Base-by-base conservation (phyloP, 495 filamentous ascomycete species). In the Penicillium lagena region DNA sequence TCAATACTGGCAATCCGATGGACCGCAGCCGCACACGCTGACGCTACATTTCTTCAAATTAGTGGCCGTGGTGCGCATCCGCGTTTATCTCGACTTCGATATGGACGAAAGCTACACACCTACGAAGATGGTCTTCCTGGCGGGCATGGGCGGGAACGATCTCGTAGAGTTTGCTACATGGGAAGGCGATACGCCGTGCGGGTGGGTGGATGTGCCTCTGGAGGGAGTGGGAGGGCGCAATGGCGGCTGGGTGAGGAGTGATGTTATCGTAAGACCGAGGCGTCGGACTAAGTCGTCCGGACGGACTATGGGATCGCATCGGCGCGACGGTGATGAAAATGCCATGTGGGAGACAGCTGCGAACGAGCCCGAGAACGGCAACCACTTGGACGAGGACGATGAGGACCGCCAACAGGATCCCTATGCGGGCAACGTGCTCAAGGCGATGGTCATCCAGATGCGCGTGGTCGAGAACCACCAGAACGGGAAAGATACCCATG, bases 401-500 rank as follows among this genome's bases (percentile, higher is more conserved):
- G 22, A 22, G 22, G 22, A 22, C 22, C 22, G 6, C 22, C 22
- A 6, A 22, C 22, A 22, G 22, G 64, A 72, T 37, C 52, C 62
- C 3, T 69, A 69, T 36, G 76, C 80, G 22, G 82, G 80, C 0
- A 81, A 81, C 60, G 85, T 88, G 7, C 77, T 96, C 28, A 79
- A 87, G 48, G 87, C 84, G 31, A 94, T 86, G 68, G 78, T 97
- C 36, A 73, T 96, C 10, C 89, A 96, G 62, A 81, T 97, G 40
- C 78, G 80, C 40, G 77, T 98, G 50, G 76, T 88, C 45, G 94
- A 96, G 68, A 98, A 98, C 54, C 93, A 98, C 66, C 93, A 98
- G 72, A 98, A 98, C 63, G 93, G 93, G 43, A 98, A 98, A 60
- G 93, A 98, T 62, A 98, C 93, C 4, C 93, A 98, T 75, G 81